These are phyloP conservation scores for Podaxis mareebaensis DNA, from an alignment of 768 basidiomycete genomes.

Conservation along the genomic window DNA sequence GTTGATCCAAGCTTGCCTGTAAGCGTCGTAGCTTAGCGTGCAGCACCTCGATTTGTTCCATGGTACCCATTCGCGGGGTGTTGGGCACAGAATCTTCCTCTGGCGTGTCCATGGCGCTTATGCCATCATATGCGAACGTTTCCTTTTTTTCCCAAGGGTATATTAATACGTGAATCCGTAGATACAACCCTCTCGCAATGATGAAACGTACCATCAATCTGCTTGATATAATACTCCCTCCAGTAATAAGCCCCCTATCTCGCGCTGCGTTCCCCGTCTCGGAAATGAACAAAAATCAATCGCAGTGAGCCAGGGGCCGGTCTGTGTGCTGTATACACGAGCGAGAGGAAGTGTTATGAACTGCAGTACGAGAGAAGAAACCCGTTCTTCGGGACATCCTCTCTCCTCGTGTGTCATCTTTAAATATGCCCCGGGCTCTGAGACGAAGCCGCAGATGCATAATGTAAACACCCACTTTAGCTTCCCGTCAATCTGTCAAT, in stretches of 20 bases:
- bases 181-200: not conserved
- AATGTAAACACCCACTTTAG: not conserved
- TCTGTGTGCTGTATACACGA: not conserved
- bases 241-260: not conserved
- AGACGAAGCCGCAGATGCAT: not conserved
- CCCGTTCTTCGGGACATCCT: not conserved
- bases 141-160: not conserved
- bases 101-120: not conserved
- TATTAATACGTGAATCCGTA: not conserved
- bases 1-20: not conserved
- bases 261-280: not conserved
- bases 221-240: not conserved
- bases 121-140: not conserved
- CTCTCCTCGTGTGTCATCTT: not conserved
- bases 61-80: slow-evolving; percentile 1
- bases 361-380: slow-evolving; percentile 4
- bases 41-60: slow-evolving; percentile 3
- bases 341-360: not conserved
- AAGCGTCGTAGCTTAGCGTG: not conserved
- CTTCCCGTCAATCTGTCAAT: slow-evolving; percentile 14
- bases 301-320: not conserved
- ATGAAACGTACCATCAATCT: not conserved
- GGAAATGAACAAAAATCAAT: not conserved
- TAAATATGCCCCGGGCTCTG: not conserved
- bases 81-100: slow-evolving; percentile 8